Evolutionary conservation across 805 yeast genomes (phyloP).

Genomic region (Candida michaelii): DNA sequence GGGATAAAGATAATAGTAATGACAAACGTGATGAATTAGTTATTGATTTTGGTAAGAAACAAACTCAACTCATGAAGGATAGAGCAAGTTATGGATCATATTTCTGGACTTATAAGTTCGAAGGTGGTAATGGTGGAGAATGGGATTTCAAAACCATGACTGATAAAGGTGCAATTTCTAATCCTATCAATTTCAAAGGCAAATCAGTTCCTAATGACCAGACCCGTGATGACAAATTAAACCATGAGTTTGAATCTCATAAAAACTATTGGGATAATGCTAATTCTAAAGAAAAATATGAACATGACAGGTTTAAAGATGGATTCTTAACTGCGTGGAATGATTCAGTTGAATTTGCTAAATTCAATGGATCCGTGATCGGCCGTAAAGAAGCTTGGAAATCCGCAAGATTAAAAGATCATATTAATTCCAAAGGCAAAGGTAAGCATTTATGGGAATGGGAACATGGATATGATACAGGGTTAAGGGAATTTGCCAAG

Average conservation of each 20-base stretch:
- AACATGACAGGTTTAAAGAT: conserved; percentile 77
- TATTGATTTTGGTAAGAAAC: conserved; percentile 58
- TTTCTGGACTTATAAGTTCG: conserved; percentile 91
- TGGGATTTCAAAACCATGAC: conserved; percentile 89
- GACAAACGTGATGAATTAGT: conserved; percentile 54
- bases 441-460: conserved; percentile 77
- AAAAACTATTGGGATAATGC: conserved; percentile 64
- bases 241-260: conserved; percentile 47
- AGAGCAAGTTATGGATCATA: conserved; percentile 70
- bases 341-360: conserved; percentile 69
- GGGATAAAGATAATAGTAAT: conserved; percentile 54
- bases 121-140: conserved; percentile 90
- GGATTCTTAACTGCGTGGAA: conserved; percentile 77
- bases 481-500: conserved; percentile 43
- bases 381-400: conserved; percentile 79
- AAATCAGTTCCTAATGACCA: conserved; percentile 39
- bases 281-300: conserved; percentile 60
- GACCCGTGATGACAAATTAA: conserved; percentile 40
- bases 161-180: conserved; percentile 50
- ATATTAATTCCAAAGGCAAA: conserved; percentile 53
- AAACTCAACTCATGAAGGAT: conserved; percentile 46
- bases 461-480: conserved; percentile 81
- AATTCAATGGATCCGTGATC: conserved; percentile 64
- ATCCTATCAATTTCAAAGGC: conserved; percentile 22
- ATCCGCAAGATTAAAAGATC: conserved; percentile 59